phyloP scores from a whole-genome alignment of 805 yeast species.

The Myxozyma mucilagina region DNA sequence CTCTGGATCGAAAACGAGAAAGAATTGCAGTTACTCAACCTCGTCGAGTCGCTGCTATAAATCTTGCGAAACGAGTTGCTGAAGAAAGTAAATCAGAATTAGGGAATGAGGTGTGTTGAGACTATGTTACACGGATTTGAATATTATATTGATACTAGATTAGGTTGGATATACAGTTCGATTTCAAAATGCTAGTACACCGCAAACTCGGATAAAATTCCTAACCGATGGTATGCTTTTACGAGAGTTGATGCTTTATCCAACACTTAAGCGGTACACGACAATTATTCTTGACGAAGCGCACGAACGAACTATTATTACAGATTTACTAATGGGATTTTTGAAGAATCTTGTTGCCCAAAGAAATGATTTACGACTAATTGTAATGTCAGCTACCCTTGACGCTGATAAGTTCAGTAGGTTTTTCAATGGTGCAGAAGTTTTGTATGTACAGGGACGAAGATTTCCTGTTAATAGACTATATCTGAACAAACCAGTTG shows the following conservation, averaged over 20 bases:
- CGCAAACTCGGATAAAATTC: slow-evolving; percentile 72
- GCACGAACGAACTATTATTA: slow-evolving; percentile 90
- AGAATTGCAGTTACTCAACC: slow-evolving; percentile 94
- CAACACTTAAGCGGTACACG: slow-evolving; percentile 60
- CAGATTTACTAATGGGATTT: slow-evolving; percentile 88
- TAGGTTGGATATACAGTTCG: slow-evolving; percentile 85
- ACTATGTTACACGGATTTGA: not conserved
- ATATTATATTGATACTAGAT: not conserved
- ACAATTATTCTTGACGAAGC: slow-evolving; percentile 92
- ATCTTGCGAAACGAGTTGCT: slow-evolving; percentile 87
- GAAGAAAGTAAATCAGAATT: slow-evolving; percentile 76
- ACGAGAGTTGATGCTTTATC: slow-evolving; percentile 83
- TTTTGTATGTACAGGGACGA: slow-evolving; percentile 84
- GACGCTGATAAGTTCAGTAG: slow-evolving; percentile 83
- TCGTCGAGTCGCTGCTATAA: slow-evolving; percentile 95
- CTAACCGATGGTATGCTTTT: slow-evolving; percentile 97
- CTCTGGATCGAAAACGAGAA: slow-evolving; percentile 45
- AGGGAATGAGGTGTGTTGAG: slow-evolving; percentile 59
- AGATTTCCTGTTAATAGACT: slow-evolving; percentile 77
- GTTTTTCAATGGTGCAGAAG: slow-evolving; percentile 77
- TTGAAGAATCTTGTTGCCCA: slow-evolving; percentile 60
- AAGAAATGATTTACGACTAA: slow-evolving; percentile 59
- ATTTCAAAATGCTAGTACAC: slow-evolving; percentile 68
- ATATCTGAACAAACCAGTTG: slow-evolving; percentile 63
- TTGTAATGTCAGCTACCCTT: slow-evolving; percentile 95